Percentiles rank a stretch among this genome's conserved stretches.
Evolutionary conservation across 2,329 filamentous ascomycete genomes (phyloP).

Genomic region (Fusarium sp.): DNA sequence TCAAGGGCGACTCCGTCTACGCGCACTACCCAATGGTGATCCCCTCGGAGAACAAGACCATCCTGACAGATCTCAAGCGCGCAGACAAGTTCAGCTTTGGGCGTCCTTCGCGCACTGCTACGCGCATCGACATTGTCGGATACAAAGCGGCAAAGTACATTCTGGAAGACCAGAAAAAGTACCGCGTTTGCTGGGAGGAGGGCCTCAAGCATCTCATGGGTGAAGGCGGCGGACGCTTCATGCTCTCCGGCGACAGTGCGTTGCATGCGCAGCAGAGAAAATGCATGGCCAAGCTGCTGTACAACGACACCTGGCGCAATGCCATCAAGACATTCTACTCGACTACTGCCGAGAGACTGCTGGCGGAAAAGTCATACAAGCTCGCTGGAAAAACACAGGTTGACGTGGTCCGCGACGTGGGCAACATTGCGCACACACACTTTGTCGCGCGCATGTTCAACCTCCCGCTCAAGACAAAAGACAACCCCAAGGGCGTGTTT

Average conservation of each 20-base stretch:
- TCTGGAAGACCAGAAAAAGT: slow-evolving; percentile 67
- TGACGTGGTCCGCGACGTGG: slow-evolving; percentile 75
- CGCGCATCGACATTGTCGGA: slow-evolving; percentile 65
- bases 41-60: slow-evolving; percentile 75
- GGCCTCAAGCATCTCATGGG: slow-evolving; percentile 71
- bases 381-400: slow-evolving; percentile 66
- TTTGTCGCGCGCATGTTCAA: slow-evolving; percentile 71
- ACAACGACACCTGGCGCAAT: slow-evolving; percentile 67
- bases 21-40: slow-evolving; percentile 80
- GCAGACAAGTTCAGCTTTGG: slow-evolving; percentile 75
- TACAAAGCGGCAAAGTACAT: slow-evolving; percentile 70
- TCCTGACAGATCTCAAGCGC: slow-evolving; percentile 72
- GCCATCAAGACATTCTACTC: slow-evolving; percentile 74
- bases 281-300: slow-evolving; percentile 66
- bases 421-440: slow-evolving; percentile 71
- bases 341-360: slow-evolving; percentile 66
- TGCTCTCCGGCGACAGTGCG: slow-evolving; percentile 62
- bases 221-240: slow-evolving; percentile 61
- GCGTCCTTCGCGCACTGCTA: slow-evolving; percentile 62
- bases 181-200: slow-evolving; percentile 71
- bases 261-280: slow-evolving; percentile 61
- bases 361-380: slow-evolving; percentile 71
- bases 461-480: slow-evolving; percentile 70
- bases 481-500: slow-evolving; percentile 67
- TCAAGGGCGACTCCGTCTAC: slow-evolving; percentile 80